Conservation (phyloP, 2,329 filamentous ascomycete species). For the Fusarium coffeatum region DNA sequence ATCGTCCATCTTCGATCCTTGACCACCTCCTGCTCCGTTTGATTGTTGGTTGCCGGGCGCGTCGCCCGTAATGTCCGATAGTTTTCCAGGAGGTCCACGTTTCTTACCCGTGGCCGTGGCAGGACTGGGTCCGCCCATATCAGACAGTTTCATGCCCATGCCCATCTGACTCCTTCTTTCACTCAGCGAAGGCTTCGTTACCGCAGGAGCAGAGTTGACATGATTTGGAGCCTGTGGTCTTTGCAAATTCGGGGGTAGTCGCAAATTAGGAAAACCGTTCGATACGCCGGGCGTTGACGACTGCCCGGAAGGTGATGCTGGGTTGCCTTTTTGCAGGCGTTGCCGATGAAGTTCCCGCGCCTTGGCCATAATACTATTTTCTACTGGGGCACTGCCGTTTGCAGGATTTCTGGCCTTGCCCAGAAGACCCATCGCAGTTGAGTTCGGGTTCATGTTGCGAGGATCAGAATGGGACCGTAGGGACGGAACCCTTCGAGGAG, state of each 20-base stretch:
- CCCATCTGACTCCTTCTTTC: conserved; percentile 68
- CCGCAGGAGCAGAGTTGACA: conserved; percentile 63
- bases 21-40: conserved; percentile 51
- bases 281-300: conserved; percentile 52
- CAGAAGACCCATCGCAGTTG: conserved; percentile 83
- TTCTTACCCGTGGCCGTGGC: conserved; percentile 42
- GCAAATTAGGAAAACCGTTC: conserved; percentile 60
- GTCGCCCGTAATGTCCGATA: conserved; percentile 55
- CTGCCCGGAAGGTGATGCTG: conserved; percentile 49
- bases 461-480: conserved; percentile 71
- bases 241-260: conserved; percentile 55
- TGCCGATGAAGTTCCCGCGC: conserved; percentile 61
- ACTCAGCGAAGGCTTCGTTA: conserved; percentile 70
- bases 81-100: conserved; percentile 55
- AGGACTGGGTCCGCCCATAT: conserved; percentile 53
- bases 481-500: conserved; percentile 66
- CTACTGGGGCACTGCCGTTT: conserved; percentile 48
- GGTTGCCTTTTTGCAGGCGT: conserved; percentile 57
- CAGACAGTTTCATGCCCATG: conserved; percentile 67
- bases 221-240: conserved; percentile 61
- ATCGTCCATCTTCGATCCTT: conserved; percentile 66
- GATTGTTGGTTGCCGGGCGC: conserved; percentile 37
- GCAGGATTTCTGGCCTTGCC: conserved; percentile 70
- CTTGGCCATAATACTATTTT: conserved; percentile 60
- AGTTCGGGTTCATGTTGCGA: conserved; percentile 79